A percentile compares a stretch with the other conserved stretches of the same genome.
Evolutionary conservation across 2,329 filamentous ascomycete genomes (phyloP).

Genomic region (Fusarium xylarioides): DNA sequence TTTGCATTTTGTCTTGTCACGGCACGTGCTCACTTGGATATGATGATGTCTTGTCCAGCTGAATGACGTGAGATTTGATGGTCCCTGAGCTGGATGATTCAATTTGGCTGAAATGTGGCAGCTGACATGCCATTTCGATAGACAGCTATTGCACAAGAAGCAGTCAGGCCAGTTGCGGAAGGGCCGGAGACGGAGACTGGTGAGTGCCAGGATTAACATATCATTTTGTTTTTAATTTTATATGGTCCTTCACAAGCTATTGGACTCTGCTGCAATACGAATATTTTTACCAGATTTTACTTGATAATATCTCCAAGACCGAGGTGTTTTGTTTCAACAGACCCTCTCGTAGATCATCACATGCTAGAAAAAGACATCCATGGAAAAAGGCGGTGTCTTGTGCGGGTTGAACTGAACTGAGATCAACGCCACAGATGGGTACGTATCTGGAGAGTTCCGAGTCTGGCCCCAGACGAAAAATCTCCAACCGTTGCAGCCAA

Average conservation of each 20-base stretch:
- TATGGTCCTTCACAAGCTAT: neutral
- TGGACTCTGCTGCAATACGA: neutral
- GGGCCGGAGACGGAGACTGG: slow-evolving; percentile 5
- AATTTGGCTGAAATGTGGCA: neutral
- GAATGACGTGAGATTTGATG: slow-evolving; percentile 19
- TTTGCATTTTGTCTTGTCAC: neutral
- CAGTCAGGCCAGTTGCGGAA: slow-evolving; percentile 28
- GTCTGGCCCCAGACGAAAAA: slow-evolving; percentile 27
- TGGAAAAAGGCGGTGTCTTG: slow-evolving; percentile 35
- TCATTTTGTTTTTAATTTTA: slow-evolving; percentile 32
- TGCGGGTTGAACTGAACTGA: neutral
- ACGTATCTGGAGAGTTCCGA: slow-evolving; percentile 30
- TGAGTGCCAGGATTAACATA: slow-evolving; percentile 1
- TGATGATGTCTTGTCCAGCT: neutral
- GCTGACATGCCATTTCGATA: slow-evolving; percentile 11
- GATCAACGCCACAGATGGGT: slow-evolving; percentile 24
- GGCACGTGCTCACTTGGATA: slow-evolving; percentile 13
- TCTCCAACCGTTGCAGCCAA: slow-evolving; percentile 21
- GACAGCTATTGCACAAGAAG: slow-evolving; percentile 11
- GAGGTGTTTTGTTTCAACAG: slow-evolving; percentile 13
- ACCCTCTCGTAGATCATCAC: slow-evolving; percentile 25
- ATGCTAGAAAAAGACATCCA: slow-evolving; percentile 14
- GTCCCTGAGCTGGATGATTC: slow-evolving; percentile 7
- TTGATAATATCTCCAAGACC: neutral
- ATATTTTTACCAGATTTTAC: neutral